Evolutionary conservation across 306 rosid species (phyloP).

Genomic region (Prunus mume): DNA sequence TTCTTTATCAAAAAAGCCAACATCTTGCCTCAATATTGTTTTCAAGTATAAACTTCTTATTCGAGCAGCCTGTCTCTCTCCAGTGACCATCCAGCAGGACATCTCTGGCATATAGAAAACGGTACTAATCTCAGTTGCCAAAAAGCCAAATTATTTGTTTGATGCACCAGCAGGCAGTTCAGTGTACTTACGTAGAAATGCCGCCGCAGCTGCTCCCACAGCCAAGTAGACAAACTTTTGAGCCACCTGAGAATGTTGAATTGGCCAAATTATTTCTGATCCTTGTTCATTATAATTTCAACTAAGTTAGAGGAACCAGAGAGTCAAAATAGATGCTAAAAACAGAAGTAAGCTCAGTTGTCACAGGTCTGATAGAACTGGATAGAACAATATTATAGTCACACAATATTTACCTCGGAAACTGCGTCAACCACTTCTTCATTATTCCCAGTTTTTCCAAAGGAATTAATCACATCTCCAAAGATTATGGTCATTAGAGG

Average conservation of each 20-base stretch:
- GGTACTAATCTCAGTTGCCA: background rate
- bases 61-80: constrained; percentile 81
- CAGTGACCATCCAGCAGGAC: constrained; percentile 81
- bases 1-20: constrained; percentile 70
- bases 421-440: constrained; percentile 45
- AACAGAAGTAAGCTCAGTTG: background rate
- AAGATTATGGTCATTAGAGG: constrained; percentile 66
- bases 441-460: constrained; percentile 39
- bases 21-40: constrained; percentile 80
- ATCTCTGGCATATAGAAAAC: constrained; percentile 53
- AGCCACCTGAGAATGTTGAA: constrained; percentile 42
- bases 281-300: background rate
- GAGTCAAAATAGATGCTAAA: background rate
- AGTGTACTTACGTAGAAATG: constrained; percentile 62
- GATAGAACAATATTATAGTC: background rate
- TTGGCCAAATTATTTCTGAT: background rate
- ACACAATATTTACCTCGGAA: constrained; percentile 39
- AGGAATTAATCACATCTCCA: constrained; percentile 62
- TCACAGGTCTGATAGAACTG: background rate
- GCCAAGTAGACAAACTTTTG: constrained; percentile 68
- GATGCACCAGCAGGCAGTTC: background rate
- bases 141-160: constrained; percentile 1
- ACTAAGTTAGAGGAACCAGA: background rate
- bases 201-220: constrained; percentile 49
- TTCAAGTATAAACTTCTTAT: constrained; percentile 67